Evolutionary conservation across 768 basidiomycete genomes (phyloP).

Genomic region (Phylloporus rhodoxanthus): DNA sequence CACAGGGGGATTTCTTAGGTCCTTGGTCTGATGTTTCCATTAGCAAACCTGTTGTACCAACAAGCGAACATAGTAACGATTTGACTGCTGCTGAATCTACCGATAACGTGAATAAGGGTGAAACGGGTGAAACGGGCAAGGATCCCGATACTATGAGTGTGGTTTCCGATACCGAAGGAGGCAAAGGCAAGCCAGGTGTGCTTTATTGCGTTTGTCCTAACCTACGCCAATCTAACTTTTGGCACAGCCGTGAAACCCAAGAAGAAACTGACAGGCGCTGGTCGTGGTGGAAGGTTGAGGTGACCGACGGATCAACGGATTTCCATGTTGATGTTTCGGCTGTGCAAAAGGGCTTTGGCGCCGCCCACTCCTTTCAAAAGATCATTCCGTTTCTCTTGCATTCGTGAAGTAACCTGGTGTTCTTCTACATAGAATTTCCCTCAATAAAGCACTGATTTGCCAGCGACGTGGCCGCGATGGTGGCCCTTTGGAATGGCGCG

Average conservation of each 20-base stretch:
- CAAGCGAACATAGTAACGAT: constrained; percentile 23
- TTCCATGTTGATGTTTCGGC: not conserved
- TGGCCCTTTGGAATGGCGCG: not conserved
- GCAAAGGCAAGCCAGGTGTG: constrained; percentile 13
- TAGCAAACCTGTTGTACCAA: constrained; percentile 25
- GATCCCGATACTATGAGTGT: constrained; percentile 14
- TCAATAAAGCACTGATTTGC: constrained; percentile 5
- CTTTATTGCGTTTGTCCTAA: not conserved
- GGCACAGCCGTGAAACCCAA: constrained; percentile 1
- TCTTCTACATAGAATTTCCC: constrained; percentile 2
- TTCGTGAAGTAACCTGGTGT: constrained; percentile 18
- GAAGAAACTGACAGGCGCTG: too few species aligned
- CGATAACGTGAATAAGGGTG: constrained; percentile 18
- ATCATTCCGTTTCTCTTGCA: not conserved
- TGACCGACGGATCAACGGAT: not conserved
- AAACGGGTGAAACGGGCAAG: constrained; percentile 26
- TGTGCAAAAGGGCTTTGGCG: not conserved
- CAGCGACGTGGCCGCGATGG: not conserved
- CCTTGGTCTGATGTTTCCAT: constrained; percentile 8
- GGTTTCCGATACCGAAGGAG: constrained; percentile 19
- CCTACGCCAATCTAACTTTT: constrained; percentile 6
- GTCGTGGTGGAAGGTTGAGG: not conserved
- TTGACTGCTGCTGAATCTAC: constrained; percentile 18
- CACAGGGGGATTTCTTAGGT: constrained; percentile 11
- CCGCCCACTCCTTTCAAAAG: not conserved